A percentile compares a stretch with the other conserved stretches of the same genome.
Conservation (phyloP, 1,284 basidiomycete genomes). For the Bondarzewia mesenterica region DNA sequence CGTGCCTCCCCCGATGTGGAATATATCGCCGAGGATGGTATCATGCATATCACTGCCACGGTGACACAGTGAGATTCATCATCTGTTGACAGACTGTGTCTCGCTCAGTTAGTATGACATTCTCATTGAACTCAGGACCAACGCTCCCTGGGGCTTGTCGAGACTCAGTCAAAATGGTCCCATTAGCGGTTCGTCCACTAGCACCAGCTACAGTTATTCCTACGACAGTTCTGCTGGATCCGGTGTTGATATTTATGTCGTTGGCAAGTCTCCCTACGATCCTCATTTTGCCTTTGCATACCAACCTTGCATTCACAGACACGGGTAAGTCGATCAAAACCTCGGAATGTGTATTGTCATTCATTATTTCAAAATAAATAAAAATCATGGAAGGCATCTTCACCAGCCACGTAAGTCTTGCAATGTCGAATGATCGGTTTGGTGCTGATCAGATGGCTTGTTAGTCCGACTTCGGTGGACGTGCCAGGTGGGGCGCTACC, state of each 20-base stretch:
- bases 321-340: conserved; percentile 12
- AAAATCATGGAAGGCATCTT: conserved; percentile 36
- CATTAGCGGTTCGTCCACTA: conserved; percentile 8
- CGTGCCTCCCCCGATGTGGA: conserved; percentile 59
- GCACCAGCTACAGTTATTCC: conserved; percentile 20
- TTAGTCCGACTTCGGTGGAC: conserved; percentile 56
- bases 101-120: no score
- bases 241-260: conserved; percentile 25
- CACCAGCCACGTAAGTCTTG: conserved; percentile 37
- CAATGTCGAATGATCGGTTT: neutral
- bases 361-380: neutral
- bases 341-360: neutral
- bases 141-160: conserved; percentile 29
- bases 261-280: conserved; percentile 19
- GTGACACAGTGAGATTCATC: conserved; percentile 10
- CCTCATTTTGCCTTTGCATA: neutral
- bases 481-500: conserved; percentile 60
- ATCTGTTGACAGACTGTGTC: no score
- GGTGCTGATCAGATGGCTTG: neutral
- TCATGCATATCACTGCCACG: conserved; percentile 10
- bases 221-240: conserved; percentile 23
- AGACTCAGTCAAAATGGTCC: conserved; percentile 20
- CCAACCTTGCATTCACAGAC: conserved; percentile 12
- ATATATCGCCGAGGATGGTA: conserved; percentile 35
- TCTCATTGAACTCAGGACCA: conserved; percentile 16